Percentiles rank a stretch among this genome's conserved stretches.
Evolutionary conservation across 2,329 filamentous ascomycete species (phyloP).

Genomic region (Alternaria ethzedia): DNA sequence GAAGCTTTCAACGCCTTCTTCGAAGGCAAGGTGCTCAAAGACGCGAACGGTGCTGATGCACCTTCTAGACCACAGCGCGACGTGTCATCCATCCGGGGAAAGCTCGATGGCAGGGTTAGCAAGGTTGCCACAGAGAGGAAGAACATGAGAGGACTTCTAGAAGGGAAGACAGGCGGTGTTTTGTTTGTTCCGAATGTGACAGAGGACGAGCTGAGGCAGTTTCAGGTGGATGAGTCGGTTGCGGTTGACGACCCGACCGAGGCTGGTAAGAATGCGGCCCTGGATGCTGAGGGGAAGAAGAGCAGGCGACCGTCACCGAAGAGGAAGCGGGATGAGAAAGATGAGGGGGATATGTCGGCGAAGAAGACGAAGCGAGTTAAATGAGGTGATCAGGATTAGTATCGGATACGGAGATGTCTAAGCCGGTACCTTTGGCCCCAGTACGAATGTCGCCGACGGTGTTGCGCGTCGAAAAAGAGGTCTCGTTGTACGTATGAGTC

Average conservation of each 20-base stretch:
- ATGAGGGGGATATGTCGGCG: neutral
- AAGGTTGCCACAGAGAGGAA: neutral
- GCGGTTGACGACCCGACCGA: constrained; percentile 3
- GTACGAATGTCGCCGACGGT: neutral
- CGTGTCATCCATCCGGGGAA: neutral
- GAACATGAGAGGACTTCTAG: neutral
- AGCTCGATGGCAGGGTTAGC: neutral
- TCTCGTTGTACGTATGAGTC: neutral
- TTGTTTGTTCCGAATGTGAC: constrained; percentile 16
- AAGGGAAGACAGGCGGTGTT: neutral
- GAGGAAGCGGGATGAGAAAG: neutral
- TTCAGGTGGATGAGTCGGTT: neutral
- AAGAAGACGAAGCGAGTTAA: neutral
- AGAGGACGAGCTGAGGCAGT: constrained; percentile 12
- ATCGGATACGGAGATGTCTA: no score
- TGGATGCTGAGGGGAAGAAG: neutral
- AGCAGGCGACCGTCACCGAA: neutral
- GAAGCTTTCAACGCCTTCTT: constrained; percentile 1
- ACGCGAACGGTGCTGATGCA: neutral
- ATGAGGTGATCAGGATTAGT: neutral
- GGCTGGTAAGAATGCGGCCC: neutral
- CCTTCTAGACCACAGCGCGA: neutral
- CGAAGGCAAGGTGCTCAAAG: neutral
- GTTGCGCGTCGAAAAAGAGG: neutral
- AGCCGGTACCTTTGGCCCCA: neutral